Evolutionary conservation across 1,139 yeast genomes (phyloP).

Genomic region (Scheffersomyces cryptocercus): DNA sequence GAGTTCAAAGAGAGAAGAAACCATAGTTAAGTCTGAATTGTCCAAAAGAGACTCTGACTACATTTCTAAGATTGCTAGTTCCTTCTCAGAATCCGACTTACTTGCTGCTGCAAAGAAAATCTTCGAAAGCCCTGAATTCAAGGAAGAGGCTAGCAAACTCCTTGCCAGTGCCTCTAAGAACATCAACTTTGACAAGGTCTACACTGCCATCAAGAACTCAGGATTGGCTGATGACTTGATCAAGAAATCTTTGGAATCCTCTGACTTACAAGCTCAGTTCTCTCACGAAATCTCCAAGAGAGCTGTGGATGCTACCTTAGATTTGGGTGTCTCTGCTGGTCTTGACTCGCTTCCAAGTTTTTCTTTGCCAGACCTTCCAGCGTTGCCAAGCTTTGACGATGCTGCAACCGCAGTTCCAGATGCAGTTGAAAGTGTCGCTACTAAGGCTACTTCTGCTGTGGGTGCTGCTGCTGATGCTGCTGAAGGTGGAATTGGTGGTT

Average conservation of each 20-base stretch:
- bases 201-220: slow-evolving; percentile 25
- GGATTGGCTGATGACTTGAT: slow-evolving; percentile 23
- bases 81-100: slow-evolving; percentile 25
- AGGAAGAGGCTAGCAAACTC: slow-evolving; percentile 17
- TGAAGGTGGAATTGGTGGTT: slow-evolving; percentile 6
- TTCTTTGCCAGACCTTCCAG: background rate
- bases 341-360: background rate
- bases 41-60: slow-evolving; percentile 22
- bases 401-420: slow-evolving; percentile 1
- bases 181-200: slow-evolving; percentile 22
- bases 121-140: slow-evolving; percentile 21
- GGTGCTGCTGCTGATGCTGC: slow-evolving; percentile 4
- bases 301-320: slow-evolving; percentile 4
- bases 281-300: slow-evolving; percentile 12
- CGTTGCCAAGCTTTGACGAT: background rate
- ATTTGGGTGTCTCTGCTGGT: background rate
- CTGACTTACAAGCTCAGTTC: slow-evolving; percentile 16
- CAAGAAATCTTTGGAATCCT: slow-evolving; percentile 15
- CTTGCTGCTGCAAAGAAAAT: slow-evolving; percentile 22
- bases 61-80: slow-evolving; percentile 19
- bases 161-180: slow-evolving; percentile 17
- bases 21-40: slow-evolving; percentile 4
- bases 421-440: slow-evolving; percentile 1
- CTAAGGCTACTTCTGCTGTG: slow-evolving; percentile 4
- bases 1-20: slow-evolving; percentile 2